Percentiles rank a stretch among this genome's conserved stretches.
Evolutionary conservation across 2,329 filamentous ascomycete genomes (phyloP).

Genomic region (Nannizziopsis barbatae): DNA sequence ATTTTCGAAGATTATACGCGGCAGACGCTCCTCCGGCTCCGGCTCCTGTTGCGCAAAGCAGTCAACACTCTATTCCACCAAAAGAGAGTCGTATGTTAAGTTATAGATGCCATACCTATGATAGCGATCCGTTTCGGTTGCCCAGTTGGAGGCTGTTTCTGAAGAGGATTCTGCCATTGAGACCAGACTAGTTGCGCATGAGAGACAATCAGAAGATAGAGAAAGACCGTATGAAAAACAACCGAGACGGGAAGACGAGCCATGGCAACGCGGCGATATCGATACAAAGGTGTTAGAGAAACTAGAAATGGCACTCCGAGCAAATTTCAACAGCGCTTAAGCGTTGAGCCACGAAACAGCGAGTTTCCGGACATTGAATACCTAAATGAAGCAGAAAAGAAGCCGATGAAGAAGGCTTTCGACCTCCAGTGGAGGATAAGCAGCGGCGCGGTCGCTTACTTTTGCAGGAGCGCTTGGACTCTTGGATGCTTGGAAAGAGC

Average conservation of each 20-base stretch:
- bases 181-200: slow-evolving; percentile 8
- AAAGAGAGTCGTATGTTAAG: not conserved
- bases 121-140: slow-evolving; percentile 12
- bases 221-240: not conserved
- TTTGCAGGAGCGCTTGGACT: too few species aligned
- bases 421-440: too few species aligned
- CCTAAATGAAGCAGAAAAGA: too few species aligned
- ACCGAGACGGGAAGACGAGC: not conserved
- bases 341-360: not conserved
- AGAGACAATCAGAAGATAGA: slow-evolving; percentile 8
- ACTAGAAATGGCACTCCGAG: not conserved
- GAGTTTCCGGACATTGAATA: too few species aligned
- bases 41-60: slow-evolving; percentile 50
- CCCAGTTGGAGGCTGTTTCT: not conserved
- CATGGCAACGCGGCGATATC: slow-evolving; percentile 5
- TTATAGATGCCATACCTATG: slow-evolving; percentile 10
- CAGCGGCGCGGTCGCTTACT: too few species aligned
- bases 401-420: too few species aligned
- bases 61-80: not conserved
- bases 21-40: slow-evolving; percentile 79
- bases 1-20: slow-evolving; percentile 69
- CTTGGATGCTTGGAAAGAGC: too few species aligned
- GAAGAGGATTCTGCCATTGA: slow-evolving; percentile 9
- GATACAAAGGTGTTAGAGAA: not conserved
- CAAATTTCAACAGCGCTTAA: not conserved